Evolutionary conservation across 2,329 filamentous ascomycete species (phyloP).

Genomic region (Rutstroemia sp.): DNA sequence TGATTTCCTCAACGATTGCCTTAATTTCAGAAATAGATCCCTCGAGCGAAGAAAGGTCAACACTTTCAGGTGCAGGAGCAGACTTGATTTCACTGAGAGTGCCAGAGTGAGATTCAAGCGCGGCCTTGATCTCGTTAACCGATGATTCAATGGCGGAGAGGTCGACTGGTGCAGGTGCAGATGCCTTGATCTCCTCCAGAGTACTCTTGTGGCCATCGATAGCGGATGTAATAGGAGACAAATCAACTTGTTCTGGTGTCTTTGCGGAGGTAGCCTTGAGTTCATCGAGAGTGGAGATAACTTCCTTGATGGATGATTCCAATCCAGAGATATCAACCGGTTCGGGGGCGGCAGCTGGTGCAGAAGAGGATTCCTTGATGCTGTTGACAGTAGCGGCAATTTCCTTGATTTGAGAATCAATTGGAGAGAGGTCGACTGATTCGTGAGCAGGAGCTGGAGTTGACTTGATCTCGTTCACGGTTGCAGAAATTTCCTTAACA

Average conservation of each 20-base stretch:
- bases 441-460: slow-evolving; percentile 11
- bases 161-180: slow-evolving; percentile 10
- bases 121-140: slow-evolving; percentile 4
- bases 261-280: slow-evolving; percentile 4
- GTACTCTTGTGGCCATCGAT: slow-evolving; percentile 14
- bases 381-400: slow-evolving; percentile 7
- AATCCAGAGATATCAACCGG: slow-evolving; percentile 14
- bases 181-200: slow-evolving; percentile 10
- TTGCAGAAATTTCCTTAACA: slow-evolving; percentile 6
- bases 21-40: slow-evolving; percentile 8
- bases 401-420: slow-evolving; percentile 15
- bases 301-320: slow-evolving; percentile 14
- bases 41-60: slow-evolving; percentile 15
- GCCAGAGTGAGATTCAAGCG: slow-evolving; percentile 9
- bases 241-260: slow-evolving; percentile 7
- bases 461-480: slow-evolving; percentile 16
- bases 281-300: slow-evolving; percentile 14
- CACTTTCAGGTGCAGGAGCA: slow-evolving; percentile 10
- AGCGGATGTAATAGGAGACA: slow-evolving; percentile 15
- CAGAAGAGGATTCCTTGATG: slow-evolving; percentile 7
- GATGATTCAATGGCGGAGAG: slow-evolving; percentile 13
- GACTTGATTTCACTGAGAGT: slow-evolving; percentile 13
- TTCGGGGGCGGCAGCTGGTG: slow-evolving; percentile 10
- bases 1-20: slow-evolving; percentile 14
- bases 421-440: slow-evolving; percentile 13